Conservation (phyloP, 371 early-diverging fungal genomes). For the Apophysomyces trapeziformis region DNA sequence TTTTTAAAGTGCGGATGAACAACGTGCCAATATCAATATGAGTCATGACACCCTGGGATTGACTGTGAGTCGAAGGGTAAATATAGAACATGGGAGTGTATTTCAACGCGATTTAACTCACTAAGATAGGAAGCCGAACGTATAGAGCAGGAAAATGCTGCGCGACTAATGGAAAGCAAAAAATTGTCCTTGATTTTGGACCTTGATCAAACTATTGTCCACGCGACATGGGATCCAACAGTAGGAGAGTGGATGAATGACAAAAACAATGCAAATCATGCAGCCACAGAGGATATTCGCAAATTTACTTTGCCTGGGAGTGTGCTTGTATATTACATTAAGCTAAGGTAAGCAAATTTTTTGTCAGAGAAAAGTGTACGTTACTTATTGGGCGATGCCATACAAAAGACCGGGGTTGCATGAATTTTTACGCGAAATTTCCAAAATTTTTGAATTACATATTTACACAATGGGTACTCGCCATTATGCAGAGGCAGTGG, state of each 20-base stretch:
- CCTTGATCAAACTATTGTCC: slow-evolving; percentile 99
- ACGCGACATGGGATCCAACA: slow-evolving; percentile 87
- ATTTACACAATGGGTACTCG: slow-evolving; percentile 99
- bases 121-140: slow-evolving; percentile 76
- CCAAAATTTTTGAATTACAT: slow-evolving; percentile 90
- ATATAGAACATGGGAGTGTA: background rate
- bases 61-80: slow-evolving; percentile 69
- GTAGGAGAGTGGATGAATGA: slow-evolving; percentile 83
- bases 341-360: slow-evolving; percentile 62
- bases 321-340: slow-evolving; percentile 79
- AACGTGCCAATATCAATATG: slow-evolving; percentile 67
- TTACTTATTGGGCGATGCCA: background rate
- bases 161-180: slow-evolving; percentile 64
- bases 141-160: slow-evolving; percentile 73
- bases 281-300: slow-evolving; percentile 68
- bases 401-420: slow-evolving; percentile 72
- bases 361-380: background rate
- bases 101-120: background rate
- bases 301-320: slow-evolving; percentile 77
- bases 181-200: slow-evolving; percentile 97
- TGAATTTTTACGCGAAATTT: slow-evolving; percentile 77
- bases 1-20: slow-evolving; percentile 19
- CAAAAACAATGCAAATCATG: slow-evolving; percentile 66
- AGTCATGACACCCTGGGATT: slow-evolving; percentile 78
- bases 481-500: slow-evolving; percentile 92